Percentiles rank a stretch among this genome's conserved stretches.
Conservation (phyloP, 2,329 filamentous ascomycete genomes). For the Stemphylium lycopersici region DNA sequence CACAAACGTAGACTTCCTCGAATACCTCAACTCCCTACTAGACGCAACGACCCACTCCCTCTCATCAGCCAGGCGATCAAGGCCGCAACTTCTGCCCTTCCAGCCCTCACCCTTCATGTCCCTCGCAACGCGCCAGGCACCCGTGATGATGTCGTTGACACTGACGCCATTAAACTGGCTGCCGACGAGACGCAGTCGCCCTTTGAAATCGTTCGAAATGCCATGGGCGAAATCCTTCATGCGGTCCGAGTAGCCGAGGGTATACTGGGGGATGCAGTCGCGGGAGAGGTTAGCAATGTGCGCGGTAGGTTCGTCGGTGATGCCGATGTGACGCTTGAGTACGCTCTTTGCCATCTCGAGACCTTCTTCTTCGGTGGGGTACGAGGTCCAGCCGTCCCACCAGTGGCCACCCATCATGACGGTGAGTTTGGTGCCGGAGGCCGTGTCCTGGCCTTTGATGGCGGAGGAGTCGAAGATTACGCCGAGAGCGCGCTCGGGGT, state of each 20-base stretch:
- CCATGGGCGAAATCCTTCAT: conserved; percentile 62
- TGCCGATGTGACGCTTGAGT: conserved; percentile 75
- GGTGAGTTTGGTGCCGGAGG: conserved; percentile 79
- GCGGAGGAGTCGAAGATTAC: conserved; percentile 88
- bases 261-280: conserved; percentile 90
- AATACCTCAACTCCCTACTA: conserved; percentile 13
- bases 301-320: conserved; percentile 67
- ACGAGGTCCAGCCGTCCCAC: conserved; percentile 71
- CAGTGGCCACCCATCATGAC: conserved; percentile 95
- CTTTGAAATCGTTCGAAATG: conserved; percentile 64
- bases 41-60: conserved; percentile 22
- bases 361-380: conserved; percentile 70
- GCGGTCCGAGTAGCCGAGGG: conserved; percentile 73
- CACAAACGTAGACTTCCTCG: conserved; percentile 1
- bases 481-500: conserved; percentile 83
- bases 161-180: conserved; percentile 57
- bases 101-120: conserved; percentile 41
- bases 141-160: conserved; percentile 60
- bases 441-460: conserved; percentile 61
- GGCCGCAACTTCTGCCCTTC: conserved; percentile 34
- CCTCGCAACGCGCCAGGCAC: conserved; percentile 61
- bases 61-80: conserved; percentile 29
- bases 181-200: conserved; percentile 67
- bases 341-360: conserved; percentile 72
- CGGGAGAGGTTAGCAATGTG: conserved; percentile 65